Percentiles rank a stretch among this genome's conserved stretches.
These are phyloP conservation scores for Groenewaldozyma tartarivorans DNA, from an alignment of 805 yeast genomes.

Conservation along the genomic window DNA sequence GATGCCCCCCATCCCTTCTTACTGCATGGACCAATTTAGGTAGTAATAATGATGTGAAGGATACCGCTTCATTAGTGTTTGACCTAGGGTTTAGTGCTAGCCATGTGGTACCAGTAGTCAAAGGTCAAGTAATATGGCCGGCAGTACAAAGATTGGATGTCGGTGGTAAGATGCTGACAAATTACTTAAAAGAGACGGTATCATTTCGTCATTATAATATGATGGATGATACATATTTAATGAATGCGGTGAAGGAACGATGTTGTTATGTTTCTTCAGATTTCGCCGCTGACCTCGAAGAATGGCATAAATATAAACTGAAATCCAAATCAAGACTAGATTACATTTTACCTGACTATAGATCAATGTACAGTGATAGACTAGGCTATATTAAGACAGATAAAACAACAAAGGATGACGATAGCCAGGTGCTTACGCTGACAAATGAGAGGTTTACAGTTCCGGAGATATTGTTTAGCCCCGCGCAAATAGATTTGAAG, in stretches of 20 bases:
- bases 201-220: constrained; percentile 91
- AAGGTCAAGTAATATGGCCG: constrained; percentile 66
- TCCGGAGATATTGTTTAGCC: constrained; percentile 83
- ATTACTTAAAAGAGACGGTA: constrained; percentile 71
- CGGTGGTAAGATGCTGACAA: constrained; percentile 80
- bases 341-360: constrained; percentile 82
- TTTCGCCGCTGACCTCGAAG: constrained; percentile 39
- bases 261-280: constrained; percentile 60
- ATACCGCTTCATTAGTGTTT: constrained; percentile 60
- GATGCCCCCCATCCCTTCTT: constrained; percentile 41
- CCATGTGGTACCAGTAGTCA: constrained; percentile 75
- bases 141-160: constrained; percentile 73
- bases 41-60: constrained; percentile 25
- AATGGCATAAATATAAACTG: constrained; percentile 19
- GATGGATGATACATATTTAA: constrained; percentile 77
- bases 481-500: constrained; percentile 66
- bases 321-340: constrained; percentile 39
- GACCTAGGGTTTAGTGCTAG: constrained; percentile 88
- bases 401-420: constrained; percentile 29
- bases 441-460: constrained; percentile 80
- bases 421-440: constrained; percentile 56
- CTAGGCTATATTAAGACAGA: constrained; percentile 49
- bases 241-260: constrained; percentile 77
- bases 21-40: constrained; percentile 43
- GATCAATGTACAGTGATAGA: constrained; percentile 43